Conservation (phyloP, 2,329 filamentous ascomycete genomes). For the Paecilomyces sp. region DNA sequence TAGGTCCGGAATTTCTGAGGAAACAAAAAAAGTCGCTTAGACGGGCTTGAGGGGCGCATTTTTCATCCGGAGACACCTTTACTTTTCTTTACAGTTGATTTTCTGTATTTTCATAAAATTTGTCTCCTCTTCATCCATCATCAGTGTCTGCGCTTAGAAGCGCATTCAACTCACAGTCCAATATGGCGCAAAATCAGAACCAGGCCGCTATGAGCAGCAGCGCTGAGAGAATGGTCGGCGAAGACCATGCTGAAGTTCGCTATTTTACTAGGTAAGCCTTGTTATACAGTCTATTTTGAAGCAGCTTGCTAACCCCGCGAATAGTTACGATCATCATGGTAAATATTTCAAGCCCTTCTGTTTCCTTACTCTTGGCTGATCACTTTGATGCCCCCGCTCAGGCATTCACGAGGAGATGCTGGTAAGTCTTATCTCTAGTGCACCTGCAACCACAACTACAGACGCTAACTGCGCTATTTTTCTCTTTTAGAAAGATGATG, state of each 20-base stretch:
- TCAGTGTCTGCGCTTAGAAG: background rate
- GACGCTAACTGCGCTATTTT: constrained; percentile 9
- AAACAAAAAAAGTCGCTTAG: constrained; percentile 9
- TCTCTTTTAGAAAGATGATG: constrained; percentile 79
- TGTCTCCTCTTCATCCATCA: constrained; percentile 3
- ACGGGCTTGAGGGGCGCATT: constrained; percentile 10
- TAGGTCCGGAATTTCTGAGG: constrained; percentile 2
- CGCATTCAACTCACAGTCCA: constrained; percentile 6
- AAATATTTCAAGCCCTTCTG: constrained; percentile 23
- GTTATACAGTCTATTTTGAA: constrained; percentile 12
- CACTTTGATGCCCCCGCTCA: constrained; percentile 38
- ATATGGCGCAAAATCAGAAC: constrained; percentile 22
- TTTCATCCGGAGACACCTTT: constrained; percentile 2
- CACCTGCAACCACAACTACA: constrained; percentile 6
- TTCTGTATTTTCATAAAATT: constrained; percentile 1
- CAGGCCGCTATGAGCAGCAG: constrained; percentile 27
- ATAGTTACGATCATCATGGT: constrained; percentile 97
- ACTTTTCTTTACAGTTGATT: constrained; percentile 2
- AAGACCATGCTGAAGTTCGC: constrained; percentile 95
- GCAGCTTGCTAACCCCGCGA: constrained; percentile 11
- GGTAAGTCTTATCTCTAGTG: constrained; percentile 51
- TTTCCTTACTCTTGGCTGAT: constrained; percentile 12
- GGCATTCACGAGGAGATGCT: constrained; percentile 98
- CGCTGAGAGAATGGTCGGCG: constrained; percentile 45
- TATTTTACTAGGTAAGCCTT: constrained; percentile 87